Conservation (phyloP, 768 basidiomycete genomes). For the Russula earlei region DNA sequence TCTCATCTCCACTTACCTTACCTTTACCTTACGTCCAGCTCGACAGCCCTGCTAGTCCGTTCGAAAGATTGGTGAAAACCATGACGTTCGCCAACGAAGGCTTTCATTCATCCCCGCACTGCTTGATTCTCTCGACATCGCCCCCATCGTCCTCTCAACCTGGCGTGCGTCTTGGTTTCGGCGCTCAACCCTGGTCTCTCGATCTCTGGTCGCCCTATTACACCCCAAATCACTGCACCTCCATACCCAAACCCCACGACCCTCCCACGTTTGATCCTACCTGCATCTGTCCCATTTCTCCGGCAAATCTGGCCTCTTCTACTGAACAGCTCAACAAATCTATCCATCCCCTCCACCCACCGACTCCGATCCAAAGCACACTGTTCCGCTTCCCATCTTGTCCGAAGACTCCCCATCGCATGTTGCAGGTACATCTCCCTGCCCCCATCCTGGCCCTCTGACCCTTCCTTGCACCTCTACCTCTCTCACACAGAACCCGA, state of each 20-base stretch:
- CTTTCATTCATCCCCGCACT: background rate
- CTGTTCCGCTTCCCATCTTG: conserved; percentile 17
- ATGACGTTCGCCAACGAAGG: conserved; percentile 12
- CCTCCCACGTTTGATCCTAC: conserved; percentile 10
- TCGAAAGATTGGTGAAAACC: conserved; percentile 17
- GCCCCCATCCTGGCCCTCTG: background rate
- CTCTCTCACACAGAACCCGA: background rate
- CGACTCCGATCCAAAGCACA: conserved; percentile 21
- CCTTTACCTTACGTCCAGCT: background rate
- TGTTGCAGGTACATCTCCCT: background rate
- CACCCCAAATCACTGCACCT: conserved; percentile 14
- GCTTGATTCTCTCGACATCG: conserved; percentile 3
- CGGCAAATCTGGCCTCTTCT: background rate
- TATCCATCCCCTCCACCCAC: conserved; percentile 20
- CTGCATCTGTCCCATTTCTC: background rate
- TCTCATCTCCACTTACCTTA: background rate
- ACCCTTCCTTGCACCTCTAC: conserved; percentile 1
- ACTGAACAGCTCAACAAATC: conserved; percentile 6
- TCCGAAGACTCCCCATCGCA: conserved; percentile 10
- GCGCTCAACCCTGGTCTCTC: background rate
- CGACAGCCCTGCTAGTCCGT: conserved; percentile 8
- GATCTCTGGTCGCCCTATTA: conserved; percentile 11
- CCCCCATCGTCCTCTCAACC: conserved; percentile 5
- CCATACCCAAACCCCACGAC: conserved; percentile 15
- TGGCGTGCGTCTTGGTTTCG: conserved; percentile 4